phyloP scores from a whole-genome alignment of 2,329 filamentous ascomycete genomes.

The Cladosporium cucumerinum region DNA sequence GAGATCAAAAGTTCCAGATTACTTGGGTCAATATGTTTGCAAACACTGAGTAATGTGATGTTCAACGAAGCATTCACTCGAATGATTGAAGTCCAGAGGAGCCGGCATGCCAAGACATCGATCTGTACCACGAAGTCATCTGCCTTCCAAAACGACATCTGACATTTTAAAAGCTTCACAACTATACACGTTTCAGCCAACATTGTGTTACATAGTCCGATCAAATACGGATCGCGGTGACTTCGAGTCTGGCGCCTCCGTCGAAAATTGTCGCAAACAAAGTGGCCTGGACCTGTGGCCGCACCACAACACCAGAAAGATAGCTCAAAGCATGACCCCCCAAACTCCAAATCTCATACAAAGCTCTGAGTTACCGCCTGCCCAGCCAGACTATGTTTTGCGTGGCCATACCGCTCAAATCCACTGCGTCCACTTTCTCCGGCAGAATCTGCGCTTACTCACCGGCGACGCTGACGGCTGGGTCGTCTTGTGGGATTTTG shows the following conservation, averaged over 20 bases:
- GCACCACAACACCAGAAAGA: not conserved
- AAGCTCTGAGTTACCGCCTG: slow-evolving; percentile 38
- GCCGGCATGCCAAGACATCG: not conserved
- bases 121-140: not conserved
- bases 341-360: slow-evolving; percentile 1
- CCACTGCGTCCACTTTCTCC: slow-evolving; percentile 71
- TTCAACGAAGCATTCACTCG: not conserved
- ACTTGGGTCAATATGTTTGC: too few species aligned
- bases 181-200: too few species aligned
- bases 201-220: too few species aligned
- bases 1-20: too few species aligned
- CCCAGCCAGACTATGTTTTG: slow-evolving; percentile 66
- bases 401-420: slow-evolving; percentile 81
- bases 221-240: too few species aligned
- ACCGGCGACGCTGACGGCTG: slow-evolving; percentile 90
- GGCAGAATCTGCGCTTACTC: slow-evolving; percentile 69
- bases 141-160: not conserved
- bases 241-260: not conserved
- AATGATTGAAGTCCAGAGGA: not conserved
- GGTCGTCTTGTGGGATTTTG: slow-evolving; percentile 79
- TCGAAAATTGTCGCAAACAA: not conserved
- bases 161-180: not conserved
- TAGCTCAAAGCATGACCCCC: slow-evolving; percentile 5
- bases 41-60: not conserved
- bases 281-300: not conserved